Base-by-base conservation (phyloP, 2,329 filamentous ascomycete genomes). In the Talaromyces amestolkiae region DNA sequence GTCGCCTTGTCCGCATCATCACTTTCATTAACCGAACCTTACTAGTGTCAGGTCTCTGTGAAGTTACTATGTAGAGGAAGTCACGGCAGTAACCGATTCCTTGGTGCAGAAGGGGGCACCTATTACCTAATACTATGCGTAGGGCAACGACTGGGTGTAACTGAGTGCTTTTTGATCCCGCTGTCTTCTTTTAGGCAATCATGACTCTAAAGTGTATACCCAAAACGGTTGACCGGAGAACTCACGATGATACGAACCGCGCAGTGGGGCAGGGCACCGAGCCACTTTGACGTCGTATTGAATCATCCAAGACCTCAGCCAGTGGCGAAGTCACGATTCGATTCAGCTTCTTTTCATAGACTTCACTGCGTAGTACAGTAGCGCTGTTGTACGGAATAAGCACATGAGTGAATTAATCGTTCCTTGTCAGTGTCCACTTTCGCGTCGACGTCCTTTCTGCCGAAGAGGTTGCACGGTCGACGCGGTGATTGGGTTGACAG, bases 191-290 rank as follows among this genome's bases (percentile, higher is more conserved):
- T 61, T 41, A 54, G 61, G 49, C 37, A 56, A 63, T 63, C 53
- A 15, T 63, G 61, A 47, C 51, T 63, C 61, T 27, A 47, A 63
- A 63, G 22, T 31, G 39, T 47, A 35, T 63, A 51, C 64, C 64
- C 60, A 49, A 65, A 66, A 63, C 24, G 60, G 64, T 35, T 66
- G 64, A 66, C 64, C 64, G 64, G 64, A 37, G 58, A 61, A 19
- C 37, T 24, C 51, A 58, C 27, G 43, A 61, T 56, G 22, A 45
- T 45, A 59, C 27, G 15, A 9, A 39, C 35, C 11, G 33, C 47
- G n/a, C 60, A 43, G 47, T 62, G 60, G 58, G 33, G 63, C 49
- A 31, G 24, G 47, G 47, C 15, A 31, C 24, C 31, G 58, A 35
- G 61, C 49, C 22, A 24, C 24, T 35, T 37, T 58, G 61, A 58